phyloP scores from a whole-genome alignment of 164 flowering plant species.

The Cinnamomum chago region DNA sequence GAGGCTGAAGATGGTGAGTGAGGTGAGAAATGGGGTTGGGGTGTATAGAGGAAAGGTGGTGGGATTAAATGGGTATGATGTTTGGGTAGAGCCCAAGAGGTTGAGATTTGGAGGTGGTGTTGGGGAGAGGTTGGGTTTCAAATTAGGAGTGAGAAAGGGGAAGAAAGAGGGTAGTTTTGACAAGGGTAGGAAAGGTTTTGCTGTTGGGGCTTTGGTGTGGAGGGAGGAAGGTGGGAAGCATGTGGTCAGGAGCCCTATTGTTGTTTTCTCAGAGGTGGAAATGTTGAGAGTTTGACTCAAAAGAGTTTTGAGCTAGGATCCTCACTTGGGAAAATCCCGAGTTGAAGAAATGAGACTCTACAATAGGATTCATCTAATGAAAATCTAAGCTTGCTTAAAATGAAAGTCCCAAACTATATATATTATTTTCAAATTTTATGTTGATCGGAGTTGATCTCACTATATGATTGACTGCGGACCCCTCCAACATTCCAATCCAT shows the following conservation, averaged over 20 bases:
- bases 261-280: neutral
- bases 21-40: neutral
- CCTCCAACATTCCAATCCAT: too few species aligned
- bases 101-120: constrained; percentile 4
- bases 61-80: constrained; percentile 2
- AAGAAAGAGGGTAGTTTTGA: neutral
- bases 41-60: constrained; percentile 8
- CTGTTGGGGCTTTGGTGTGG: constrained; percentile 9
- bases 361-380: accelerated
- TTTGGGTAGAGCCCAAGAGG: constrained; percentile 5
- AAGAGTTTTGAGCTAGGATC: too few species aligned
- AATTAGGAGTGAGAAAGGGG: neutral
- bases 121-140: constrained; percentile 8
- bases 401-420: too few species aligned
- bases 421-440: too few species aligned
- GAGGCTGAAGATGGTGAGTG: constrained; percentile 11
- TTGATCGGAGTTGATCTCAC: too few species aligned
- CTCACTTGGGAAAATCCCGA: too few species aligned
- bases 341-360: too few species aligned
- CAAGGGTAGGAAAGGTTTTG: neutral
- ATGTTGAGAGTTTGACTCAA: neutral
- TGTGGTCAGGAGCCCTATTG: constrained; percentile 7
- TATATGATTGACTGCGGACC: too few species aligned
- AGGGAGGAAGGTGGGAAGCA: constrained; percentile 6
- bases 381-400: too few species aligned